Evolutionary conservation across 1,284 basidiomycete species (phyloP).

Genomic region (Fomitiporia mediterranea): DNA sequence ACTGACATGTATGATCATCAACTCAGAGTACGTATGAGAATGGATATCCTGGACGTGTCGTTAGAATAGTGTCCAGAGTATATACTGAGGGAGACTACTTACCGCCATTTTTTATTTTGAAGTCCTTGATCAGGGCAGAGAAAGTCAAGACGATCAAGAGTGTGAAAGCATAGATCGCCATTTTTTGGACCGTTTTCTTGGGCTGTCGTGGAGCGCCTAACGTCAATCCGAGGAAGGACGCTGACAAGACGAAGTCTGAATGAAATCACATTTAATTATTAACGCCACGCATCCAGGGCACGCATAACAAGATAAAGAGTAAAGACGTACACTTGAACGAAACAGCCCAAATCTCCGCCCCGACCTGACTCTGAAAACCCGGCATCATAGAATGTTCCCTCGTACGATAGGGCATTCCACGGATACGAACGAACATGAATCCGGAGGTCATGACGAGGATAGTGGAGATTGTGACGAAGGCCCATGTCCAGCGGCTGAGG

Average conservation of each 20-base stretch:
- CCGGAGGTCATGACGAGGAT: slow-evolving; percentile 85
- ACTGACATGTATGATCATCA: not conserved
- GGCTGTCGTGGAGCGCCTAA: slow-evolving; percentile 77
- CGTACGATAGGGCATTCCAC: slow-evolving; percentile 72
- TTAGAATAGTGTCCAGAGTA: not conserved
- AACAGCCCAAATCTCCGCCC: slow-evolving; percentile 90
- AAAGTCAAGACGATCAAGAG: slow-evolving; percentile 81
- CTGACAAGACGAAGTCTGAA: slow-evolving; percentile 79
- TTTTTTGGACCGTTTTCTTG: slow-evolving; percentile 72
- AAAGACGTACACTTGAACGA: slow-evolving; percentile 74
- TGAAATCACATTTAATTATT: not conserved
- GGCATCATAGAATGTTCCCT: slow-evolving; percentile 66
- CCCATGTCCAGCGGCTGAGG: slow-evolving; percentile 80
- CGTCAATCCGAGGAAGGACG: slow-evolving; percentile 80
- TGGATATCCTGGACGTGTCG: slow-evolving; percentile 55
- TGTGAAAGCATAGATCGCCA: slow-evolving; percentile 89
- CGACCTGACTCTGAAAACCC: slow-evolving; percentile 89
- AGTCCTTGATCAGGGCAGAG: slow-evolving; percentile 84
- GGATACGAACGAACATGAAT: slow-evolving; percentile 96
- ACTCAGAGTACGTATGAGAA: slow-evolving; percentile 40
- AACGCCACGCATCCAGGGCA: no score
- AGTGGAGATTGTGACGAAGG: slow-evolving; percentile 53
- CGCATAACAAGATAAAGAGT: slow-evolving; percentile 11
- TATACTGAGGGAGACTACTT: slow-evolving; percentile 23
- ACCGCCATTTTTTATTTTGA: slow-evolving; percentile 91